These are phyloP conservation scores for Gaertneriomyces sp. DNA, from an alignment of 192 early-diverging fungal species.

Conservation along the genomic window DNA sequence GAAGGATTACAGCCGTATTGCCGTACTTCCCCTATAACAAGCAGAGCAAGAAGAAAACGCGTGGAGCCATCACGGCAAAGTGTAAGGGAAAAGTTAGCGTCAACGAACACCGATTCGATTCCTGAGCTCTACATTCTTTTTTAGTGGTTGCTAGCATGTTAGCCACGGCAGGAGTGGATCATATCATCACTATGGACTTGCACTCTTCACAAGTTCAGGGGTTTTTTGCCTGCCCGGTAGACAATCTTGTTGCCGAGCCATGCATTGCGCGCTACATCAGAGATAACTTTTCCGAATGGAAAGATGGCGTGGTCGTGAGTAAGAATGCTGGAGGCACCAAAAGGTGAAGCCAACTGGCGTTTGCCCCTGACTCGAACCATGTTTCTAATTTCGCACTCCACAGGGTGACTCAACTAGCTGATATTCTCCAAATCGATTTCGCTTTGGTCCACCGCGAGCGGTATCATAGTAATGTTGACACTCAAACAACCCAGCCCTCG, in stretches of 20 bases:
- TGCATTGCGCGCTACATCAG: conserved; percentile 82
- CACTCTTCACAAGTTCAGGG: conserved; percentile 94
- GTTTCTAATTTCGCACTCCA: conserved; percentile 6
- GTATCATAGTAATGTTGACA: conserved; percentile 35
- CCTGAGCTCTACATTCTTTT: not conserved
- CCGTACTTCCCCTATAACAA: conserved; percentile 98
- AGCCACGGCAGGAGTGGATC: conserved; percentile 89
- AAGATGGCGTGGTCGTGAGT: conserved; percentile 78
- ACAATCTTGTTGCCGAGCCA: conserved; percentile 93
- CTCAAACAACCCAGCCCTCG: conserved; percentile 5
- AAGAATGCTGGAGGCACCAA: conserved; percentile 96
- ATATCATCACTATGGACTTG: conserved; percentile 98
- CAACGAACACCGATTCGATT: no score
- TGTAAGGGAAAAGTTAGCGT: conserved; percentile 31
- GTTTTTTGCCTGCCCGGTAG: conserved; percentile 91
- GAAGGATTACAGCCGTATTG: conserved; percentile 90
- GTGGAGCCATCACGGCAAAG: conserved; percentile 94
- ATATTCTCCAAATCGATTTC: conserved; percentile 89
- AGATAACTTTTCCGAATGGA: conserved; percentile 65
- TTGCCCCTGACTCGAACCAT: not conserved
- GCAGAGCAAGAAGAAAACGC: conserved; percentile 97
- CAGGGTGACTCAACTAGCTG: conserved; percentile 91
- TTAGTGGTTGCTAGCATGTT: conserved; percentile 92
- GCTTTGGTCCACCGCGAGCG: conserved; percentile 92
- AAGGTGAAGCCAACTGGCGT: conserved; percentile 46